Percentiles rank a stretch among this genome's conserved stretches.
phyloP scores from a whole-genome alignment of 2,329 filamentous ascomycete species.

The Raffaelea ambrosiae region DNA sequence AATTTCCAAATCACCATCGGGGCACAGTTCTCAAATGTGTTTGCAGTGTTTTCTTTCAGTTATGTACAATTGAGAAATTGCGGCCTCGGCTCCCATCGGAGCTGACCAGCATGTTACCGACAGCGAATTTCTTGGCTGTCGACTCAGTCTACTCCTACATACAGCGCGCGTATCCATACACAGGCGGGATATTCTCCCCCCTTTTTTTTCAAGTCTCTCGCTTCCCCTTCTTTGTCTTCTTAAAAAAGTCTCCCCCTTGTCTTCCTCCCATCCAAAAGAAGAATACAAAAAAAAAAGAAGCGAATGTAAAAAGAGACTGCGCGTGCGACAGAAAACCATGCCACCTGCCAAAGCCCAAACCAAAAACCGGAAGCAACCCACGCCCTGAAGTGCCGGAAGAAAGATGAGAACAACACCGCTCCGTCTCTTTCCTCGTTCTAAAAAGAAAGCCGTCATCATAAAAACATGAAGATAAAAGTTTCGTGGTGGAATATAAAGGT shows the following conservation, averaged over 20 bases:
- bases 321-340: not conserved
- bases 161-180: slow-evolving; percentile 4
- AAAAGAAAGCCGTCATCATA: not conserved
- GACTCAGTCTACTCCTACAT: slow-evolving; percentile 4
- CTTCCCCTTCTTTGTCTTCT: not conserved
- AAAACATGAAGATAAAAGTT: not conserved
- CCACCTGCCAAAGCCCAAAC: too few species aligned
- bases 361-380: not conserved
- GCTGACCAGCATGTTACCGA: too few species aligned
- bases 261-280: not conserved
- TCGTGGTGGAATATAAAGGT: not conserved
- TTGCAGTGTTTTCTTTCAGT: too few species aligned
- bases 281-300: not conserved
- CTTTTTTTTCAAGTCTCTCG: not conserved
- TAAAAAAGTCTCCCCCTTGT: not conserved
- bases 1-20: too few species aligned
- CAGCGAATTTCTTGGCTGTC: too few species aligned
- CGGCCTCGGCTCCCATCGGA: too few species aligned
- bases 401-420: not conserved
- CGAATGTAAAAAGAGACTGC: not conserved
- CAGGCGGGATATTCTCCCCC: not conserved
- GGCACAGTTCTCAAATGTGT: too few species aligned
- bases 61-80: too few species aligned
- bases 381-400: not conserved
- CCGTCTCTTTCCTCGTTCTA: not conserved